Conservation (phyloP, 1,284 basidiomycete genomes). For the Agaricales sp. region DNA sequence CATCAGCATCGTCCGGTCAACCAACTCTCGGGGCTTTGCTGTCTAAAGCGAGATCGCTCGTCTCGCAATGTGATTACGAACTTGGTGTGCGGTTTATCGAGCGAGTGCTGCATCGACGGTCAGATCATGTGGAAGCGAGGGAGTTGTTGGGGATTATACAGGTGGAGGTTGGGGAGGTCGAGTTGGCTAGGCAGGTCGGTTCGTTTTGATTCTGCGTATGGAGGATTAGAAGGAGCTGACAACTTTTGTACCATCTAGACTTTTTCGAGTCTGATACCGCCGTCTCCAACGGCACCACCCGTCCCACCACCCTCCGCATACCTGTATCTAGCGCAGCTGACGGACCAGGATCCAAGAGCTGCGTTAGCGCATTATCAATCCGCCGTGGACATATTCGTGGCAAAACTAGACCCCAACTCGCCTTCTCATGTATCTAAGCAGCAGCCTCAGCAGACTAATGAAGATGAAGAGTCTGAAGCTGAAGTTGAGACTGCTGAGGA, state of each 20-base stretch:
- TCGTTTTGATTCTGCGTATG: slow-evolving; percentile 5
- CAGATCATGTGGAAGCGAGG: slow-evolving; percentile 58
- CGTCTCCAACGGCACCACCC: slow-evolving; percentile 44
- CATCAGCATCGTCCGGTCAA: not conserved
- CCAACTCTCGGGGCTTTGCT: slow-evolving; percentile 38
- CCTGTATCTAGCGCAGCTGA: slow-evolving; percentile 85
- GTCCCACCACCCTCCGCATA: slow-evolving; percentile 75
- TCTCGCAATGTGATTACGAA: slow-evolving; percentile 79
- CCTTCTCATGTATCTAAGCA: not conserved
- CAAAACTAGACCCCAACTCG: slow-evolving; percentile 60
- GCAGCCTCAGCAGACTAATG: slow-evolving; percentile 30
- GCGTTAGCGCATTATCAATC: slow-evolving; percentile 77
- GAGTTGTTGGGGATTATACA: slow-evolving; percentile 74
- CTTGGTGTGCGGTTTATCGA: slow-evolving; percentile 67
- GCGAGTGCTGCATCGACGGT: slow-evolving; percentile 59
- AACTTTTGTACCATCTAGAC: slow-evolving; percentile 34
- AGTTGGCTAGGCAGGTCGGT: slow-evolving; percentile 63
- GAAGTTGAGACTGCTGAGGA: slow-evolving; percentile 36
- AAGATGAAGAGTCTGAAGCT: slow-evolving; percentile 47
- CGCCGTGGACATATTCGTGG: slow-evolving; percentile 68
- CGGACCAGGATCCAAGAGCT: slow-evolving; percentile 63
- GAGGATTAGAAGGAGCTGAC: slow-evolving; percentile 5
- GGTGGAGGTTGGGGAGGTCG: slow-evolving; percentile 70
- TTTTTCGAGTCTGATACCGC: slow-evolving; percentile 52
- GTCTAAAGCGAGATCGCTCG: slow-evolving; percentile 66